Percentiles rank a stretch among this genome's conserved stretches.
phyloP scores from a whole-genome alignment of 345 rosid genomes.

The Conringia planisiliqua region DNA sequence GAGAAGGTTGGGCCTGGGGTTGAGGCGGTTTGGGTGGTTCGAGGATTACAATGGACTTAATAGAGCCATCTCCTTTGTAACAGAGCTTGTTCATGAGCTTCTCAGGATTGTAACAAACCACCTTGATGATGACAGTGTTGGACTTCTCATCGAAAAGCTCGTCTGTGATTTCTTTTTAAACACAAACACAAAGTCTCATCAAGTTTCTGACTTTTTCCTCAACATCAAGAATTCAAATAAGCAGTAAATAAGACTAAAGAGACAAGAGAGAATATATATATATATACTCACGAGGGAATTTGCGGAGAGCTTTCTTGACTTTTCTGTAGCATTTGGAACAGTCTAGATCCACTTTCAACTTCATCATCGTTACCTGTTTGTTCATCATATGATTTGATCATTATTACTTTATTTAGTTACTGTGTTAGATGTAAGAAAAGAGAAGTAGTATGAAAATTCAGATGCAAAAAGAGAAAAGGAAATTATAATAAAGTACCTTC shows the following conservation, averaged over 20 bases:
- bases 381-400: slow-evolving; percentile 7
- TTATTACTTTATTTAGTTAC: background rate
- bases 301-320: slow-evolving; percentile 57
- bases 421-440: background rate
- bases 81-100: slow-evolving; percentile 52
- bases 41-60: slow-evolving; percentile 49
- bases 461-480: background rate
- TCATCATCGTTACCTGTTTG: slow-evolving; percentile 54
- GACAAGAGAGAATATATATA: background rate
- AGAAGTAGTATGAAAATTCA: background rate
- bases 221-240: background rate
- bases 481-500: slow-evolving; percentile 6
- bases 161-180: slow-evolving; percentile 51
- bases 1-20: background rate
- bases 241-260: background rate
- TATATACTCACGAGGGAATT: slow-evolving; percentile 63
- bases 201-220: background rate
- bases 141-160: slow-evolving; percentile 64
- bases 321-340: slow-evolving; percentile 63
- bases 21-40: slow-evolving; percentile 28
- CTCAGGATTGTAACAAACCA: slow-evolving; percentile 69
- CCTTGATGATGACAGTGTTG: slow-evolving; percentile 58
- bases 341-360: slow-evolving; percentile 57
- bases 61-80: slow-evolving; percentile 46
- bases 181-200: background rate